phyloP scores from a whole-genome alignment of 2,329 filamentous ascomycete genomes.

The Cladosporium sp. region DNA sequence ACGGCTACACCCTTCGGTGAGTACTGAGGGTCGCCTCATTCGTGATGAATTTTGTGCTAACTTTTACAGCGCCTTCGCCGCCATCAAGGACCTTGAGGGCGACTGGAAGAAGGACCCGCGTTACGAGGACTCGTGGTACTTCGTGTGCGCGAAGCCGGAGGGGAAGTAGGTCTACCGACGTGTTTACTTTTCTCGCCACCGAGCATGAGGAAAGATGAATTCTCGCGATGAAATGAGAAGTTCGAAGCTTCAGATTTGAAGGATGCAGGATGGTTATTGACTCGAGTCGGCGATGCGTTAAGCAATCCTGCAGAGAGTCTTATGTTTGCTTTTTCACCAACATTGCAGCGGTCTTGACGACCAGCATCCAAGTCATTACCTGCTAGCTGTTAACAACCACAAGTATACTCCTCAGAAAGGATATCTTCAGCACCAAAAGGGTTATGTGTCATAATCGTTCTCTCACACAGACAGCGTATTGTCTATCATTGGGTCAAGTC shows the following conservation, averaged over 20 bases:
- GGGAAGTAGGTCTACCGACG: conserved; percentile 13
- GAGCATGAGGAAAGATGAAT: neutral
- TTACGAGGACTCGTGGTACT: conserved; percentile 39
- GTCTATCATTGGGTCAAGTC: too few relatives aligned
- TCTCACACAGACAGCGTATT: too few relatives aligned
- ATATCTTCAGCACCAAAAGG: too few relatives aligned
- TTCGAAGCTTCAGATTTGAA: neutral
- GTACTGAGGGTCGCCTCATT: conserved; percentile 26
- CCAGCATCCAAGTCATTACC: neutral
- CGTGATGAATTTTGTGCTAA: neutral
- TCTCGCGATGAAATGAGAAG: neutral
- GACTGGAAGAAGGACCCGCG: conserved; percentile 40
- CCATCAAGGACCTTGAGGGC: conserved; percentile 39
- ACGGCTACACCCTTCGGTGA: conserved; percentile 36
- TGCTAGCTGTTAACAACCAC: neutral
- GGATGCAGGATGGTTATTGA: neutral
- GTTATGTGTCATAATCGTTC: too few relatives aligned
- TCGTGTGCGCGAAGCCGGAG: conserved; percentile 25
- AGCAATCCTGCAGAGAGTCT: neutral
- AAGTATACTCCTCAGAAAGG: too few relatives aligned
- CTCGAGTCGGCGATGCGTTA: neutral
- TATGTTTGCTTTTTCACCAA: neutral
- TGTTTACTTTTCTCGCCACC: neutral
- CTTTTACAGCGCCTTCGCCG: conserved; percentile 33
- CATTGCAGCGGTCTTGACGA: neutral